Evolutionary conservation across 2,329 filamentous ascomycete species (phyloP).

Genomic region (Myriosclerotinia curreyana): DNA sequence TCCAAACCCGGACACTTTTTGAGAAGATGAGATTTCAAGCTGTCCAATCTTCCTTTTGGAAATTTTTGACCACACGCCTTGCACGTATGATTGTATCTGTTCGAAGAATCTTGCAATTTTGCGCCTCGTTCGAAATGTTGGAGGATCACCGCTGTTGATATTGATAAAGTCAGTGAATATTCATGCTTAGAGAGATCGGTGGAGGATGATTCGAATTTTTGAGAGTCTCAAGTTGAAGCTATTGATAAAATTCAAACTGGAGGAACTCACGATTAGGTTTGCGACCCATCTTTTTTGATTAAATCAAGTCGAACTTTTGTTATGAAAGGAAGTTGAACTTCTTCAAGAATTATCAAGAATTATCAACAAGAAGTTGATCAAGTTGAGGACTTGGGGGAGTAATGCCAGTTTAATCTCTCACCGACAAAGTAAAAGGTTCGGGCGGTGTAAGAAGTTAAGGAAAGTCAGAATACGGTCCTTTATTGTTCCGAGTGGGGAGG

Average conservation of each 20-base stretch:
- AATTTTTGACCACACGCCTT: conserved; percentile 86
- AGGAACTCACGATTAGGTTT: conserved; percentile 33
- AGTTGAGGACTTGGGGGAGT: no score
- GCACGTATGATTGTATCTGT: conserved; percentile 89
- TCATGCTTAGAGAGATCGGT: conserved; percentile 9
- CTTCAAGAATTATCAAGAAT: conserved; percentile 13
- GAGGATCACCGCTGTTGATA: conserved; percentile 58
- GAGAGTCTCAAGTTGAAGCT: conserved; percentile 2
- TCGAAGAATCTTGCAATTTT: conserved; percentile 85
- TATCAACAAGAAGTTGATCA: no score
- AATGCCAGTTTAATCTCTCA: conserved; percentile 20
- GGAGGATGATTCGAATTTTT: conserved; percentile 9
- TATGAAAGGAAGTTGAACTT: neutral
- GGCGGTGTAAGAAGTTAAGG: conserved; percentile 11
- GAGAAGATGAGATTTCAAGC: conserved; percentile 73
- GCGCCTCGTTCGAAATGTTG: conserved; percentile 84
- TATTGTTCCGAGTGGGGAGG: conserved; percentile 3
- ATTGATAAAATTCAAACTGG: conserved; percentile 15
- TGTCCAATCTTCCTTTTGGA: conserved; percentile 84
- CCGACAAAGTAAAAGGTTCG: conserved; percentile 4
- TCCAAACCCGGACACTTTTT: conserved; percentile 83
- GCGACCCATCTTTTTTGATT: conserved; percentile 28
- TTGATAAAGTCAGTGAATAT: conserved; percentile 23
- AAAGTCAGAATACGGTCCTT: neutral
- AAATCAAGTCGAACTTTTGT: neutral